Conservation (phyloP, 306 rosid species). For the Quillaja saponaria region DNA sequence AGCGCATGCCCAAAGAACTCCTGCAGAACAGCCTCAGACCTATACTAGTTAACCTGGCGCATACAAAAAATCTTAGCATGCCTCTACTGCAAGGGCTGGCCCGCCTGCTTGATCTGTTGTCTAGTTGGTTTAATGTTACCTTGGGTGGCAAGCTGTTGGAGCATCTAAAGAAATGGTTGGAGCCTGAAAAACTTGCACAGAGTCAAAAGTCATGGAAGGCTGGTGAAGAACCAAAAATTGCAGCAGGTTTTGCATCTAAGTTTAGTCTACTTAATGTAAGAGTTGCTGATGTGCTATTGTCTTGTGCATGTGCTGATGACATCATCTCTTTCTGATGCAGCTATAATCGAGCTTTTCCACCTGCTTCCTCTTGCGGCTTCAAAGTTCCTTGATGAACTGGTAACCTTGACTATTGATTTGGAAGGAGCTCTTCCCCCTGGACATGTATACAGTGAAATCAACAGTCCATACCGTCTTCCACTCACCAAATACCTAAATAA, state of each 20-base stretch:
- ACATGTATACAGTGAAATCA: conserved; percentile 93
- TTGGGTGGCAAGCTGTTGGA: conserved; percentile 90
- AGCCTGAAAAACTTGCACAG: conserved; percentile 97
- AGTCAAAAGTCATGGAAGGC: conserved; percentile 98
- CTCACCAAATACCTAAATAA: conserved; percentile 90
- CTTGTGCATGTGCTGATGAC: conserved; percentile 23
- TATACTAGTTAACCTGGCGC: conserved; percentile 92
- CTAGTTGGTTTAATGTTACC: conserved; percentile 98
- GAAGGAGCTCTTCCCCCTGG: conserved; percentile 98
- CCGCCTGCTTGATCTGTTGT: conserved; percentile 90
- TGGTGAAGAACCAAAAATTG: conserved; percentile 99
- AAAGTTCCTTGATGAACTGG: conserved; percentile 96
- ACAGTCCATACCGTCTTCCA: conserved; percentile 95
- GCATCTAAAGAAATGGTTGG: conserved; percentile 98
- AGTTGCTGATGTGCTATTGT: conserved; percentile 25
- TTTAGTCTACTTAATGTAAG: conserved; percentile 30
- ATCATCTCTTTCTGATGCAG: conserved; percentile 51
- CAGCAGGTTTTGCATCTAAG: conserved; percentile 68
- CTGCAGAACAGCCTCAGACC: conserved; percentile 97
- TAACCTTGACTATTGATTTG: conserved; percentile 93
- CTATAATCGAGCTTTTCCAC: conserved; percentile 98
- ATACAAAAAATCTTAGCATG: conserved; percentile 94
- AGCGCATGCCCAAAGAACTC: conserved; percentile 95
- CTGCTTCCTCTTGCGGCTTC: conserved; percentile 95
- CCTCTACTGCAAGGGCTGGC: conserved; percentile 99